A percentile compares a stretch with the other conserved stretches of the same genome.
phyloP scores from a whole-genome alignment of 164 flowering plant genomes.

The Magnolia changhungtana region DNA sequence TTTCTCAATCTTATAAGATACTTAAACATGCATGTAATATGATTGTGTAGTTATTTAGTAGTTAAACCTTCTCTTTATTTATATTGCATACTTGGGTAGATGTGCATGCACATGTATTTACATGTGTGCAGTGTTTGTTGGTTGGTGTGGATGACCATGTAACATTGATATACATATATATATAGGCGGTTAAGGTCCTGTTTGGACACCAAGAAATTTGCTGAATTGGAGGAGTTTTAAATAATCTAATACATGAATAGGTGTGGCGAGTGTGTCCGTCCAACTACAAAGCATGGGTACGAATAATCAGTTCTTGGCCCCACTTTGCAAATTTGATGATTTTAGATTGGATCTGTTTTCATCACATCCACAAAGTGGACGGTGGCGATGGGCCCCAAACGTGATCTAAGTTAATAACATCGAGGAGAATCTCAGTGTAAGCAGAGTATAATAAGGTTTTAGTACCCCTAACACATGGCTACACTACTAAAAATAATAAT shows the following conservation, averaged over 20 bases:
- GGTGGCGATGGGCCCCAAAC: background rate
- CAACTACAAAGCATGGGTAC: no score
- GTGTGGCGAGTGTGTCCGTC: no score
- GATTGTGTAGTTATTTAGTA: background rate
- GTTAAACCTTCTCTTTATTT: background rate
- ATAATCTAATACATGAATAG: no score
- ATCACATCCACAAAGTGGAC: background rate
- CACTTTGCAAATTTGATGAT: no score
- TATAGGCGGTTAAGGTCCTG: no score
- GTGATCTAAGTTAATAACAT: background rate
- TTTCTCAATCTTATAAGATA: background rate
- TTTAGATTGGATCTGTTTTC: no score
- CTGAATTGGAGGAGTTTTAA: no score
- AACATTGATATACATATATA: no score
- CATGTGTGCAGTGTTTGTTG: no score
- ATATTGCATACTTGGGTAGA: background rate
- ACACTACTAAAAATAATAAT: background rate
- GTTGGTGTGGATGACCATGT: no score
- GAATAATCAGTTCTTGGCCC: no score
- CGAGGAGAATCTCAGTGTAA: background rate
- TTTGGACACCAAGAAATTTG: no score
- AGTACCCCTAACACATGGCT: background rate
- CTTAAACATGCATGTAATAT: background rate
- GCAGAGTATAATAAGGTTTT: background rate
- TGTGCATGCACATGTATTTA: background rate